Percentiles rank a stretch among this genome's conserved stretches.
Evolutionary conservation across 2,329 filamentous ascomycete genomes (phyloP).

Genomic region (Calycina herbarum): DNA sequence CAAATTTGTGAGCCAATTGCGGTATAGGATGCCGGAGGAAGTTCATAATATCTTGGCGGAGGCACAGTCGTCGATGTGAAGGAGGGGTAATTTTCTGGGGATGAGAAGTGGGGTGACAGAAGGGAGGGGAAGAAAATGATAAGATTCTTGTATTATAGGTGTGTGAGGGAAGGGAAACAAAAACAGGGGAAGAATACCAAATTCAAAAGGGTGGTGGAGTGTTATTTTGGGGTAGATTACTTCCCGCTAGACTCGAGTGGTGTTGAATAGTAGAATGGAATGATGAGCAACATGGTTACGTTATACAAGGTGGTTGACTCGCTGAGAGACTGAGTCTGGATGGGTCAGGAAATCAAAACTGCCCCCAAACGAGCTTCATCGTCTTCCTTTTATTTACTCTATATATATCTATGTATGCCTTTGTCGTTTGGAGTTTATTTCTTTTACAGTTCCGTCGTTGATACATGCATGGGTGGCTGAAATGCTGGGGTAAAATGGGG

Average conservation of each 20-base stretch:
- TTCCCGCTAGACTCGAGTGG: background rate
- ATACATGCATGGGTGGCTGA: background rate
- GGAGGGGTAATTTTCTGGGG: background rate
- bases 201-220: background rate
- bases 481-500: background rate
- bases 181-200: background rate
- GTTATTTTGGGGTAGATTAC: conserved; percentile 9
- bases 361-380: no score
- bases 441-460: no score
- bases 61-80: conserved; percentile 45
- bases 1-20: conserved; percentile 89
- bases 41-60: conserved; percentile 86
- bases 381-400: no score
- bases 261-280: conserved; percentile 6
- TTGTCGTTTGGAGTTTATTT: no score
- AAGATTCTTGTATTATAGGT: conserved; percentile 4
- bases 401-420: no score
- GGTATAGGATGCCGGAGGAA: conserved; percentile 83
- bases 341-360: no score
- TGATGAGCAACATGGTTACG: conserved; percentile 5
- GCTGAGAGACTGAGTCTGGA: background rate
- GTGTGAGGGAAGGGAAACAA: background rate
- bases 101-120: background rate
- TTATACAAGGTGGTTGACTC: no score
- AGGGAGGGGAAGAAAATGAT: background rate